A percentile compares a stretch with the other conserved stretches of the same genome.
phyloP scores from a whole-genome alignment of 768 basidiomycete species.

The Leccinum disarticulatum region DNA sequence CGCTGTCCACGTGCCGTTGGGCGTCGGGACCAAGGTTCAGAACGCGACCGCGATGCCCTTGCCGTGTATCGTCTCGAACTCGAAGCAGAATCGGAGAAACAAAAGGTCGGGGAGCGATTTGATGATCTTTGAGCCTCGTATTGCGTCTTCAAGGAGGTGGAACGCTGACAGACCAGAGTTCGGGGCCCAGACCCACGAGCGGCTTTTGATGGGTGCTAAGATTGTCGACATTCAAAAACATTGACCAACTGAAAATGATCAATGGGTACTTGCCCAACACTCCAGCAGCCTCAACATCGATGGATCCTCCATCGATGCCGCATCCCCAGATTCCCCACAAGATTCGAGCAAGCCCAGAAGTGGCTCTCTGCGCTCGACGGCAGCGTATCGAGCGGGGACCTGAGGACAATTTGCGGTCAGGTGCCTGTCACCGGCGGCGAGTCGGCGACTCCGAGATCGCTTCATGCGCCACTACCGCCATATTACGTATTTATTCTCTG shows the following conservation, averaged over 20 bases:
- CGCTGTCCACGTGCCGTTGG: slow-evolving; percentile 36
- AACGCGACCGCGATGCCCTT: slow-evolving; percentile 52
- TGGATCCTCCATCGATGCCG: slow-evolving; percentile 4
- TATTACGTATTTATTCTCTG: too few relatives aligned
- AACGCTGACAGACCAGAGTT: slow-evolving; percentile 15
- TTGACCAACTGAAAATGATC: too few relatives aligned
- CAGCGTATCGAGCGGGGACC: slow-evolving; percentile 3
- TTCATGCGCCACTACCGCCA: too few relatives aligned
- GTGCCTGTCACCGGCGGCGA: too few relatives aligned
- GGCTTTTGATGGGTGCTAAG: too few relatives aligned
- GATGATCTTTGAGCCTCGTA: slow-evolving; percentile 33
- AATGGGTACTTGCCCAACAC: slow-evolving; percentile 21
- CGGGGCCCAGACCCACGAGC: too few relatives aligned
- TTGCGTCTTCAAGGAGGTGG: slow-evolving; percentile 18
- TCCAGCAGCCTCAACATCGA: slow-evolving; percentile 19
- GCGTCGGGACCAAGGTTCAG: slow-evolving; percentile 38
- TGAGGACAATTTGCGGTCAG: slow-evolving; percentile 42
- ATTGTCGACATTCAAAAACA: too few relatives aligned
- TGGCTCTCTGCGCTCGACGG: too few relatives aligned
- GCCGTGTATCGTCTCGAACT: slow-evolving; percentile 51
- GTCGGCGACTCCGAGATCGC: too few relatives aligned
- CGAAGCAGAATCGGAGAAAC: slow-evolving; percentile 58
- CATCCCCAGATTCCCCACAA: too few relatives aligned
- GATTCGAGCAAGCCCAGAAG: too few relatives aligned
- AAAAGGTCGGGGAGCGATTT: slow-evolving; percentile 50